These are phyloP conservation scores for Clavulina sp. DNA, from an alignment of 768 basidiomycete genomes.

Conservation along the genomic window DNA sequence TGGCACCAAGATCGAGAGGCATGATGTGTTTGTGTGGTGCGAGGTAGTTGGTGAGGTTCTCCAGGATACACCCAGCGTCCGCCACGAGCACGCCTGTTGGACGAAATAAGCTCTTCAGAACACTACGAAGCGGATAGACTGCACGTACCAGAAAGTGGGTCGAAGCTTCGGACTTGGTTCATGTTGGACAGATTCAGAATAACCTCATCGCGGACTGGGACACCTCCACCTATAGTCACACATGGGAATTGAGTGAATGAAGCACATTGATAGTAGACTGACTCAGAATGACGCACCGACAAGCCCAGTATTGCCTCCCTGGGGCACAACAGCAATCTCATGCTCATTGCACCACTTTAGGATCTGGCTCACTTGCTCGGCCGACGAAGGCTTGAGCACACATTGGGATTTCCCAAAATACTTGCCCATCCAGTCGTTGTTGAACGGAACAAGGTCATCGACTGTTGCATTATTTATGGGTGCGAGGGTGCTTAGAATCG, in stretches of 20 bases:
- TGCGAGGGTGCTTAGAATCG: conserved; percentile 51
- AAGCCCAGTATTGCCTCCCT: conserved; percentile 95
- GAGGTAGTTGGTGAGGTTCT: conserved; percentile 72
- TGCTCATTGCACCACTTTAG: conserved; percentile 72
- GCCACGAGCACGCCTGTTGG: conserved; percentile 65
- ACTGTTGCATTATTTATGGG: conserved; percentile 19
- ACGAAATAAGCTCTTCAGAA: conserved; percentile 5
- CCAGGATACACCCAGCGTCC: conserved; percentile 89
- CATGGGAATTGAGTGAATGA: not conserved
- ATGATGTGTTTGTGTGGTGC: conserved; percentile 83
- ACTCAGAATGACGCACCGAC: conserved; percentile 38
- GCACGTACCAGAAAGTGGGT: conserved; percentile 55
- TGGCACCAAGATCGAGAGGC: conserved; percentile 90
- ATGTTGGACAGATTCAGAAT: conserved; percentile 72
- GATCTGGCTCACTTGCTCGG: conserved; percentile 74
- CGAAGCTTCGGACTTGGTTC: conserved; percentile 65
- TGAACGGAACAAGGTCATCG: conserved; percentile 60
- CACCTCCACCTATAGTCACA: conserved; percentile 39
- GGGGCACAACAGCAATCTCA: conserved; percentile 81
- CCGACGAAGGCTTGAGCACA: conserved; percentile 76
- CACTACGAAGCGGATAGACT: conserved; percentile 5
- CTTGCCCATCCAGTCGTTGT: conserved; percentile 93
- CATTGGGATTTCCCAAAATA: conserved; percentile 72
- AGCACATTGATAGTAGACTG: not conserved
- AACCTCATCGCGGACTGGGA: conserved; percentile 75